These are phyloP conservation scores for Ganoderma sp. DNA, from an alignment of 1,284 basidiomycete species.

Conservation along the genomic window DNA sequence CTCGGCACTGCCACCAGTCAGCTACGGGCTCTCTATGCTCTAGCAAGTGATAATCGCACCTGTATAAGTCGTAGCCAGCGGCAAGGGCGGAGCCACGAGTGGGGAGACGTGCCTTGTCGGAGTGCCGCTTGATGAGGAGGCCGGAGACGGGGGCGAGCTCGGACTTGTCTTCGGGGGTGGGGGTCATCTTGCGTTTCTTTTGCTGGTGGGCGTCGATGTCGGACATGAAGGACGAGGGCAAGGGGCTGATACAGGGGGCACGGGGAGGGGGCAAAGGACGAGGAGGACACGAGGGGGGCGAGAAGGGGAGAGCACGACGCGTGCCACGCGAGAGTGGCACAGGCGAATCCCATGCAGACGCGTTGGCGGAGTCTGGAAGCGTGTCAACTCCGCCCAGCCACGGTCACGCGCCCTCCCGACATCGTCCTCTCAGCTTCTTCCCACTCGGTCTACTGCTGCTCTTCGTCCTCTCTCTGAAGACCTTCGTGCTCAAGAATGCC, in stretches of 20 bases:
- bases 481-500: conserved; percentile 13
- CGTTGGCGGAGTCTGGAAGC: conserved; percentile 35
- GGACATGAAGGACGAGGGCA: conserved; percentile 28
- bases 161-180: conserved; percentile 33
- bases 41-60: conserved; percentile 50
- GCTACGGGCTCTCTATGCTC: background rate
- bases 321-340: conserved; percentile 16
- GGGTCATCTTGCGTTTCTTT: conserved; percentile 67
- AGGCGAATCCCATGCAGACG: conserved; percentile 20
- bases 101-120: conserved; percentile 83
- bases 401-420: conserved; percentile 16
- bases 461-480: too few species aligned
- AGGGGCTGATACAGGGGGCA: background rate
- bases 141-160: conserved; percentile 49
- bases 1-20: conserved; percentile 64
- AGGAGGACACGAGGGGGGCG: conserved; percentile 9
- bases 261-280: conserved; percentile 6
- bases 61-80: conserved; percentile 95
- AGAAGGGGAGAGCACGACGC: background rate
- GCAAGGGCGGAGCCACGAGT: conserved; percentile 86
- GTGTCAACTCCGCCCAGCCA: conserved; percentile 36
- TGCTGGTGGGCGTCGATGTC: conserved; percentile 45
- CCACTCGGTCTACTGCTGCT: too few species aligned
- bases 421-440: background rate
- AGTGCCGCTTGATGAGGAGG: conserved; percentile 87